Percentiles rank a stretch among this genome's conserved stretches.
phyloP scores from a whole-genome alignment of 768 basidiomycete species.

The Pholiota conissans region DNA sequence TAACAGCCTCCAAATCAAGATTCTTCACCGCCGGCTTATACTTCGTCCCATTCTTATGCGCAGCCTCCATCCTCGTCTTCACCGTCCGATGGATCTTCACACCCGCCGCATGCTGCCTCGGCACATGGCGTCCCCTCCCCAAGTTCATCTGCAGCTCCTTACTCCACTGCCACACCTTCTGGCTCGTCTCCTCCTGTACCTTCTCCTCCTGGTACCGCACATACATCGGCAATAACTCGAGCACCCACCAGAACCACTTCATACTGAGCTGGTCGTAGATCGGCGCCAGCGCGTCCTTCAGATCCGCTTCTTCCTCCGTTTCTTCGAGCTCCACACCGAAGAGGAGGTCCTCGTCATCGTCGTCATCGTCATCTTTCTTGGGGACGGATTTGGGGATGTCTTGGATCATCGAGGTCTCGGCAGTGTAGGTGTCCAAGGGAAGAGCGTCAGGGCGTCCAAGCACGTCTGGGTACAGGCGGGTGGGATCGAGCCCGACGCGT shows the following conservation, averaged over 20 bases:
- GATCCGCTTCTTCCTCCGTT: slow-evolving; percentile 51
- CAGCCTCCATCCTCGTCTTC: slow-evolving; percentile 54
- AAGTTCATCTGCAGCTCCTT: slow-evolving; percentile 30
- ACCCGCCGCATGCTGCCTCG: slow-evolving; percentile 34
- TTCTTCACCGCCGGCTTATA: slow-evolving; percentile 37
- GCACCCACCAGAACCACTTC: slow-evolving; percentile 44
- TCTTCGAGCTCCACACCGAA: slow-evolving; percentile 13
- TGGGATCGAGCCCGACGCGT: slow-evolving; percentile 37
- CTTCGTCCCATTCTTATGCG: slow-evolving; percentile 30
- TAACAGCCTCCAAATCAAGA: slow-evolving; percentile 28
- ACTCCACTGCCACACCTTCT: slow-evolving; percentile 5
- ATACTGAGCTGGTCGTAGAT: slow-evolving; percentile 50
- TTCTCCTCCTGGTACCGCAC: slow-evolving; percentile 36
- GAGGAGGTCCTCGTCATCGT: slow-evolving; percentile 6
- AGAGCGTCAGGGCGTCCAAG: slow-evolving; percentile 41
- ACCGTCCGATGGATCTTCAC: slow-evolving; percentile 51
- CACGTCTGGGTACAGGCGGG: slow-evolving; percentile 37
- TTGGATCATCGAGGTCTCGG: slow-evolving; percentile 17
- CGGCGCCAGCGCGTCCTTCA: slow-evolving; percentile 45
- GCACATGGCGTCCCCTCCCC: slow-evolving; percentile 40
- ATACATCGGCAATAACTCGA: slow-evolving; percentile 29
- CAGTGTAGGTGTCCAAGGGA: slow-evolving; percentile 27
- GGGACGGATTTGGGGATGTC: slow-evolving; percentile 30
- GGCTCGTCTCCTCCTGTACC: slow-evolving; percentile 6
- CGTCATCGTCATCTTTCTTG: slow-evolving; percentile 4